Evolutionary conservation across 179 eudicot genomes (phyloP).

Genomic region (Beta lomatogona): DNA sequence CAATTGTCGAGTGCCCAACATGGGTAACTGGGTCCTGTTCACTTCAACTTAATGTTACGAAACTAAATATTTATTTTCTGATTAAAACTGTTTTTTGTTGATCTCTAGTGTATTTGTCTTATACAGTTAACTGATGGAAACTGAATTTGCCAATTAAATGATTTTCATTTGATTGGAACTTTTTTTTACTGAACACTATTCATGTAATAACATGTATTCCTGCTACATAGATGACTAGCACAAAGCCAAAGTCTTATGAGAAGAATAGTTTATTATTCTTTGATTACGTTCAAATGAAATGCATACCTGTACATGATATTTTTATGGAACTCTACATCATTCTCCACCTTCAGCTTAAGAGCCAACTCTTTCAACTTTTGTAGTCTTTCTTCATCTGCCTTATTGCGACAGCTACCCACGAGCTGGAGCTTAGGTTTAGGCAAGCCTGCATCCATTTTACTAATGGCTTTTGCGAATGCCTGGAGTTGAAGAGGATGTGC

Average conservation of each 20-base stretch:
- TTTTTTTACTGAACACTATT: no score
- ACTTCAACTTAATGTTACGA: no score
- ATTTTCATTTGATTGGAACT: no score
- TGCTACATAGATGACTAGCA: constrained; percentile 1
- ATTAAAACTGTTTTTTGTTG: no score
- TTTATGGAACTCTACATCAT: constrained; percentile 81
- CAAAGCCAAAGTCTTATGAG: neutral
- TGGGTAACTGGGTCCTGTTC: no score
- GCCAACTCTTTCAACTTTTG: constrained; percentile 75
- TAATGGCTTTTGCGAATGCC: constrained; percentile 74
- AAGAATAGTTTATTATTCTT: neutral
- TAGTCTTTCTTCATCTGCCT: constrained; percentile 80
- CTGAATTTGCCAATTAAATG: no score
- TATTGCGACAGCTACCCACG: constrained; percentile 94
- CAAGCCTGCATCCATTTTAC: constrained; percentile 44
- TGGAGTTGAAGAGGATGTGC: constrained; percentile 88
- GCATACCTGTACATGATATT: constrained; percentile 77
- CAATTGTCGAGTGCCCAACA: neutral
- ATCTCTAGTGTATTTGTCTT: no score
- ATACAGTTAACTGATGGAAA: no score
- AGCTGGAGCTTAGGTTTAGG: constrained; percentile 84
- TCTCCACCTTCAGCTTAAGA: constrained; percentile 62
- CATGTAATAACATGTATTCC: no score
- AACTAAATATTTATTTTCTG: no score
- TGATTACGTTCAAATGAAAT: neutral